Base-by-base conservation (phyloP, 1,139 yeast species). In the Blastobotrys capitulatus region DNA sequence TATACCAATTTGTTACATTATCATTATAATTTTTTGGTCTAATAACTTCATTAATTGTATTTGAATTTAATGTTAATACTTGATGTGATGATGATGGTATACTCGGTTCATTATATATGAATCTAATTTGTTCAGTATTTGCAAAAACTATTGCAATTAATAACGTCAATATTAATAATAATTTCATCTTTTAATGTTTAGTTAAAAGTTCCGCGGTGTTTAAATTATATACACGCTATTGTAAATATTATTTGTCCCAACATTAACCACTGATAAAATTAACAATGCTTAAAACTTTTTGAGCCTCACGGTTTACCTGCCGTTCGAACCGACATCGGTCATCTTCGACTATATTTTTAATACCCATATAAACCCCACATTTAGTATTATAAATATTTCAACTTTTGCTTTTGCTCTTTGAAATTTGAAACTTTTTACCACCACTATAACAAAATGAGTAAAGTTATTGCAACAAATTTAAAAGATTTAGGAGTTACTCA, bases 401-500 rank as follows among this genome's bases (percentile, higher is more conserved):
- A n/a, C n/a, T n/a, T n/a, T n/a, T n/a, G n/a, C n/a, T n/a, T n/a
- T n/a, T n/a, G n/a, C n/a, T n/a, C n/a, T n/a, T n/a, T n/a, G n/a
- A n/a, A n/a, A n/a, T n/a, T n/a, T n/a, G n/a, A n/a, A n/a, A n/a
- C n/a, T n/a, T n/a, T n/a, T n/a, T n/a, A n/a, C n/a, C n/a, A n/a
- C n/a, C n/a, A n/a, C n/a, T n/a, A n/a, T n/a, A n/a, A n/a, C n/a
- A 42, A 7, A n/a, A 43, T 43, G 46, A 65, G 79, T 0, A 64
- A 68, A 36, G 60, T 73, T 9, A 73, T 80, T 46, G 83, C 84
- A 0, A 61, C 63, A 35, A 55, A 75, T 0, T 66, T 82, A 13
- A 66, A 67, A 43, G 62, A 64, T 19, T 69, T 80, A 19, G 82
- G 80, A 1, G 77, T 81, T 20, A 69, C 70, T 31, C 74, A 72